phyloP scores from a whole-genome alignment of 2,329 filamentous ascomycete genomes.

The Pseudocercospora musae region DNA sequence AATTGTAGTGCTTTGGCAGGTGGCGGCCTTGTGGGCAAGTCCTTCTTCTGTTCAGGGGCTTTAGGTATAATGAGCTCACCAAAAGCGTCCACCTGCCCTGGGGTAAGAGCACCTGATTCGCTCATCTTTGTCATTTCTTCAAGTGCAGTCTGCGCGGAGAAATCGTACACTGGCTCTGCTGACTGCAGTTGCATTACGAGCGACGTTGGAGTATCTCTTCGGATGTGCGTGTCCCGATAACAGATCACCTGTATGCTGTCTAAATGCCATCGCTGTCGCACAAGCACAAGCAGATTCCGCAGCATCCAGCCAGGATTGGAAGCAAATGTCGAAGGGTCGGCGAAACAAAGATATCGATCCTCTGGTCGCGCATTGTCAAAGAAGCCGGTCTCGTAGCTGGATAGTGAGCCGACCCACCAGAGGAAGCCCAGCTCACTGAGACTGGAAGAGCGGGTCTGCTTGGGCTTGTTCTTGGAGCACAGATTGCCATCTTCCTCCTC shows the following conservation, averaged over 20 bases:
- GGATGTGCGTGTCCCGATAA: conserved; percentile 78
- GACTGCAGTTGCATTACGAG: conserved; percentile 68
- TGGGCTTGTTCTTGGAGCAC: conserved; percentile 38
- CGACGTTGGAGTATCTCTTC: conserved; percentile 76
- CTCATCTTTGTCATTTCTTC: conserved; percentile 26
- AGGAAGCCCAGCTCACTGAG: conserved; percentile 59
- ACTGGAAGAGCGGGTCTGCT: conserved; percentile 49
- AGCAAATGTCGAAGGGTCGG: conserved; percentile 86
- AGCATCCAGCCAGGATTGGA: conserved; percentile 90
- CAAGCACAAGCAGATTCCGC: conserved; percentile 79
- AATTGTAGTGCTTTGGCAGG: conserved; percentile 40
- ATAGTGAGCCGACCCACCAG: conserved; percentile 76
- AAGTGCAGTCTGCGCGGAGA: conserved; percentile 23
- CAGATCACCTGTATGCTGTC: conserved; percentile 78
- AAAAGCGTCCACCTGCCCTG: conserved; percentile 31
- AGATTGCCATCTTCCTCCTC: conserved; percentile 33
- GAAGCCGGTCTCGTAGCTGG: conserved; percentile 80
- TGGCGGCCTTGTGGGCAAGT: conserved; percentile 16
- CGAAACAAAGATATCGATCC: conserved; percentile 81
- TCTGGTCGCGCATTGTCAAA: conserved; percentile 69
- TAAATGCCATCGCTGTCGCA: conserved; percentile 77
- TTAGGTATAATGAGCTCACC: conserved; percentile 32
- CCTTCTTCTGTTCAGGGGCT: conserved; percentile 10
- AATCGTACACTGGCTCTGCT: conserved; percentile 41
- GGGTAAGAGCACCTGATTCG: conserved; percentile 28